Conservation (phyloP, 306 rosid genomes). For the Clitoria ternatea region DNA sequence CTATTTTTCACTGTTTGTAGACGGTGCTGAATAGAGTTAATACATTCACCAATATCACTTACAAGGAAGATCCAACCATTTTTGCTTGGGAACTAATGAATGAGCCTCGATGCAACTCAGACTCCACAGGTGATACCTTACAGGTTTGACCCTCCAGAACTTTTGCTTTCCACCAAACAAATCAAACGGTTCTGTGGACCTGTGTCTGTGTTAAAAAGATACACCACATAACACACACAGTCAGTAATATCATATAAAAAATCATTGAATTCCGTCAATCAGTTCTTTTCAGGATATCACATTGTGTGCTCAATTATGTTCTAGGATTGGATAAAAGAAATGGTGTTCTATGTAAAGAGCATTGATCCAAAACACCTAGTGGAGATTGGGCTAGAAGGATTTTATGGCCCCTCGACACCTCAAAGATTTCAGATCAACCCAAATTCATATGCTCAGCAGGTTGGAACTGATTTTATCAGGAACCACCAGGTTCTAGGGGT, state of each 20-base stretch:
- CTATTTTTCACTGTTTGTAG: slow-evolving; percentile 37
- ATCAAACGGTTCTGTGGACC: background rate
- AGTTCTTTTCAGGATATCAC: slow-evolving; percentile 1
- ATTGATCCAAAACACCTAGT: slow-evolving; percentile 82
- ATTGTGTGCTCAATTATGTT: slow-evolving; percentile 7
- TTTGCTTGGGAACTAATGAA: slow-evolving; percentile 98
- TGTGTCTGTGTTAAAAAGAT: background rate
- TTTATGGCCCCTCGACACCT: slow-evolving; percentile 92
- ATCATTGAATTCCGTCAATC: background rate
- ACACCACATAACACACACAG: background rate
- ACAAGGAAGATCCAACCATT: slow-evolving; percentile 90
- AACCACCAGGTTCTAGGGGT: slow-evolving; percentile 89
- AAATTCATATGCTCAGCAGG: slow-evolving; percentile 80
- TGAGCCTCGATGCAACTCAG: slow-evolving; percentile 88
- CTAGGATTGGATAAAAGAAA: slow-evolving; percentile 90
- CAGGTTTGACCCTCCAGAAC: slow-evolving; percentile 52
- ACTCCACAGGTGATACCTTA: slow-evolving; percentile 65
- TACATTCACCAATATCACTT: slow-evolving; percentile 69
- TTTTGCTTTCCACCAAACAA: background rate
- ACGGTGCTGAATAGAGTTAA: slow-evolving; percentile 84
- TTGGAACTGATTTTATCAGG: slow-evolving; percentile 91
- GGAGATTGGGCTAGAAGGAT: slow-evolving; percentile 92
- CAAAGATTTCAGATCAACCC: slow-evolving; percentile 72
- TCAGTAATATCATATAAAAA: background rate
- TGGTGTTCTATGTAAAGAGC: slow-evolving; percentile 84